phyloP scores from a whole-genome alignment of 192 early-diverging fungal genomes.

The Linnemannia schmuckeri region DNA sequence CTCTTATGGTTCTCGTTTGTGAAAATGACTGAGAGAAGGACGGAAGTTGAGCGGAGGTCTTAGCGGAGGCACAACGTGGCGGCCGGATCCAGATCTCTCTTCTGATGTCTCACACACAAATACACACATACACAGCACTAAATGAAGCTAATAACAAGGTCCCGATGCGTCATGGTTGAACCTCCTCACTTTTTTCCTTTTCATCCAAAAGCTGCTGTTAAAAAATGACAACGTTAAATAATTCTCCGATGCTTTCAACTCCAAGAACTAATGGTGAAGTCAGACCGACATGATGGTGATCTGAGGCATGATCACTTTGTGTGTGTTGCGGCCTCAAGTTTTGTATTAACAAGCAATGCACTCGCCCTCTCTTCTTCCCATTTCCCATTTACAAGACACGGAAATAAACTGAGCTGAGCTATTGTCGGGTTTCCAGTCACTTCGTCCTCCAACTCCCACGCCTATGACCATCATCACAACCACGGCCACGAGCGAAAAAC shows the following conservation, averaged over 20 bases:
- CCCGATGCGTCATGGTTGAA: not conserved
- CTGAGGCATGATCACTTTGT: no score
- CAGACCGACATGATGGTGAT: no score
- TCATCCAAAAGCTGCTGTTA: no score
- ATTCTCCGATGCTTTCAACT: not conserved
- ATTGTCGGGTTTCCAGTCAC: not conserved
- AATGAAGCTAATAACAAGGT: not conserved
- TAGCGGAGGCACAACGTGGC: not conserved
- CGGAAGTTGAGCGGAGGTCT: not conserved
- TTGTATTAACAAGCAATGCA: not conserved
- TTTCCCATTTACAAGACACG: not conserved
- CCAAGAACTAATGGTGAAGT: not conserved
- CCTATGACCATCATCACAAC: not conserved
- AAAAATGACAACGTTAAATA: not conserved
- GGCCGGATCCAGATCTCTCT: not conserved
- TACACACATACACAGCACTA: not conserved
- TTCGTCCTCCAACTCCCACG: not conserved
- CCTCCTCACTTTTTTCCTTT: not conserved
- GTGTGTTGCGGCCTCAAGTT: no score
- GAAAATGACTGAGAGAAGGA: not conserved
- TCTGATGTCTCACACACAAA: conserved; percentile 8
- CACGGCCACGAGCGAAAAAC: not conserved
- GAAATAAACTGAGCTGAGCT: not conserved
- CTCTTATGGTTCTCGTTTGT: not conserved
- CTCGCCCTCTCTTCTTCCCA: not conserved